Evolutionary conservation across 2,329 filamentous ascomycete genomes (phyloP), one percentile per base, ranked within the genome.

Genomic region (Xylariales sp.): DNA sequence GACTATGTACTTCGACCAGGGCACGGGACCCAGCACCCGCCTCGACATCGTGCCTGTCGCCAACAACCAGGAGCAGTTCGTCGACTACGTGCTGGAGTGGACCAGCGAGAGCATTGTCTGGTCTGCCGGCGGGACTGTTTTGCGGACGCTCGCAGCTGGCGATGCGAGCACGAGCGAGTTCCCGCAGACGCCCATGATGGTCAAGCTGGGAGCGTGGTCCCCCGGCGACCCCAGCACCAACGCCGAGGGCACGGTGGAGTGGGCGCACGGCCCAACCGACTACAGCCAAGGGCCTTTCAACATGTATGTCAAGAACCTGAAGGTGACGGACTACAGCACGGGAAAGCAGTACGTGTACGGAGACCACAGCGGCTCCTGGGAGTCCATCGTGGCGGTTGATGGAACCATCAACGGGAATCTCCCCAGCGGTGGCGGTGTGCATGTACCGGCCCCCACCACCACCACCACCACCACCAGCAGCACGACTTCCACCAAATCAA

Each of bases 1-100:
- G 50, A 83, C 78, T 49, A 90, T 91, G 67, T 91, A 83, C 64
- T 91, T 85, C 52, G 83, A 85, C 58, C 88, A 90, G 67, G 86
- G 85, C 33, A 69, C 62, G 66, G 66, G 78, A 62, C 58, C 85
- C 68, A 56, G 69, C 62, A 70, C 78, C 51, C 81, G 84, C 45
- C 84, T 75, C 45, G 69, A 68, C 30, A 77, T 79, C 58, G 72
- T 84, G 52, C 59, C 64, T 8, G 62, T 76, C 36, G 61, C 69
- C 18, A 69, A 70, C 47, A 71, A 78, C 29, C 76, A 76, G 52
- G 65, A 68, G 33, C 75, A 78, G 38, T 83, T 72, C 56, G 83
- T 88, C 70, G 88, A 86, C 56, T 90, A 89, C 62, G 85, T 82
- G n/a, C 69, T 79, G 20, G 69, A 79, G 47, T 90, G 85, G 85